phyloP scores from a whole-genome alignment of 495 filamentous ascomycete species.

The Staphylotrichum longicolle region DNA sequence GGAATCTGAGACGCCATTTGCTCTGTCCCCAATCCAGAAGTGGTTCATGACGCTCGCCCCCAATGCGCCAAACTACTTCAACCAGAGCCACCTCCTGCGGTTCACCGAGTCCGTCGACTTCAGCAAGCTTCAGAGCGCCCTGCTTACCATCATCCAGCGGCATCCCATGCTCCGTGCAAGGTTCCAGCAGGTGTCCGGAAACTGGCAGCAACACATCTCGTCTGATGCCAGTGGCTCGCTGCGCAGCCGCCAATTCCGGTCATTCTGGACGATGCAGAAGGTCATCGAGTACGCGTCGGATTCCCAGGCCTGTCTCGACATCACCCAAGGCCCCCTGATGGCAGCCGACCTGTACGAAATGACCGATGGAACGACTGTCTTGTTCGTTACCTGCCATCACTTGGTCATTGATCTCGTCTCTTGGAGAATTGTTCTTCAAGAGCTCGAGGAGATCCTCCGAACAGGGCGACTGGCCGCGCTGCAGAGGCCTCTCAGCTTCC shows the following conservation, averaged over 20 bases:
- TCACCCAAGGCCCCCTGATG: constrained; percentile 39
- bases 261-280: constrained; percentile 15
- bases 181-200: constrained; percentile 35
- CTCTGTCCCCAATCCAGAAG: constrained; percentile 59
- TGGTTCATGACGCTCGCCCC: constrained; percentile 27
- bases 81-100: constrained; percentile 52
- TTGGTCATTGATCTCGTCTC: constrained; percentile 62
- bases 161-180: constrained; percentile 65
- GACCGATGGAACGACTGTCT: constrained; percentile 34
- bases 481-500: constrained; percentile 46
- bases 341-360: constrained; percentile 31
- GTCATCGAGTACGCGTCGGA: constrained; percentile 7
- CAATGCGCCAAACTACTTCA: constrained; percentile 54
- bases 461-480: constrained; percentile 28
- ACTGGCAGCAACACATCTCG: constrained; percentile 35
- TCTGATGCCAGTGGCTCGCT: constrained; percentile 22
- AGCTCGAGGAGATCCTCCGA: constrained; percentile 54
- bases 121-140: constrained; percentile 26
- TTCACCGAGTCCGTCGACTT: constrained; percentile 31
- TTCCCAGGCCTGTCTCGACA: constrained; percentile 35
- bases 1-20: constrained; percentile 13
- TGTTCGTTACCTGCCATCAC: constrained; percentile 59
- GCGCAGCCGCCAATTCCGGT: constrained; percentile 16
- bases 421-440: constrained; percentile 59
- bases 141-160: constrained; percentile 31